Conservation (phyloP, 2,329 filamentous ascomycete genomes). For the Claviceps sp. region DNA sequence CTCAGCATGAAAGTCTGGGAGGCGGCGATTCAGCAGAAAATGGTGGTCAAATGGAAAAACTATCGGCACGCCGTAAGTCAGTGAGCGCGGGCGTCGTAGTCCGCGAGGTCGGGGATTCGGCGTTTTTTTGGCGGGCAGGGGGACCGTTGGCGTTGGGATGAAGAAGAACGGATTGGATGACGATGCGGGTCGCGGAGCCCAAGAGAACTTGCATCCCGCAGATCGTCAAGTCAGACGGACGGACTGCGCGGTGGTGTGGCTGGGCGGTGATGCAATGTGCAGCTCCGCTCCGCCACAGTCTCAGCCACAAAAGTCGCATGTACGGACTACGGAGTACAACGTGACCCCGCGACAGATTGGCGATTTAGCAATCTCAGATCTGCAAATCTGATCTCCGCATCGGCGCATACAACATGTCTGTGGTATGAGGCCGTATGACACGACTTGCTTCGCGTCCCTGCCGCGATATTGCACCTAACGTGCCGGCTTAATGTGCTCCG, state of each 20-base stretch:
- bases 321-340: neutral
- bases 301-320: neutral
- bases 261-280: neutral
- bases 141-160: neutral
- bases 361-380: neutral
- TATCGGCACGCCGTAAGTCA: too few relatives aligned
- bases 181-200: slow-evolving; percentile 5
- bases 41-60: too few relatives aligned
- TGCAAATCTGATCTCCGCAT: neutral
- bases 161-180: neutral
- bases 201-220: neutral
- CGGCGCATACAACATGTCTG: too few relatives aligned
- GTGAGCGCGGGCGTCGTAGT: neutral
- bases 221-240: too few relatives aligned
- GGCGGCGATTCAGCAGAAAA: too few relatives aligned
- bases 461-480: neutral
- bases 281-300: neutral
- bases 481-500: neutral
- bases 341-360: slow-evolving; percentile 8
- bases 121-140: neutral
- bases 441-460: neutral
- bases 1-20: too few relatives aligned
- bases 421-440: neutral
- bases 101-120: slow-evolving; percentile 1
- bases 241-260: too few relatives aligned